Conservation (phyloP, 768 basidiomycete species). For the Kwoniella mangroviensis region DNA sequence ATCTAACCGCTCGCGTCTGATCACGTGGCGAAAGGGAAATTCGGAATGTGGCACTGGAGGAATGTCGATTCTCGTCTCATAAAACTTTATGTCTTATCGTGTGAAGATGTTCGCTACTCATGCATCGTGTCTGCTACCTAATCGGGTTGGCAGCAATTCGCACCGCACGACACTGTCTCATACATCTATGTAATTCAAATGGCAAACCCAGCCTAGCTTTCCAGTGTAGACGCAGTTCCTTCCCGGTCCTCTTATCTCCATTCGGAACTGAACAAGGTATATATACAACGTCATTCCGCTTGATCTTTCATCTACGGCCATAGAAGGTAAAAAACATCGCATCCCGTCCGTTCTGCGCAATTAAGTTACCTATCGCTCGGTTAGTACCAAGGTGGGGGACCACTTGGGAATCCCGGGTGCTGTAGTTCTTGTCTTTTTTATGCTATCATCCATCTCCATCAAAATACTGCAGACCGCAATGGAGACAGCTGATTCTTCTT, state of each 20-base stretch:
- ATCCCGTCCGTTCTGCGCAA: slow-evolving; percentile 4
- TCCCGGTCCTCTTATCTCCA: neutral
- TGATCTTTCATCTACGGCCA: slow-evolving; percentile 7
- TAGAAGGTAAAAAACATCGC: slow-evolving; percentile 6
- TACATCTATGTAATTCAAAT: neutral
- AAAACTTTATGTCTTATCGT: too few species aligned
- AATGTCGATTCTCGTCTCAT: neutral
- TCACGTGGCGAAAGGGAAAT: neutral
- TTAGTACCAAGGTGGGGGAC: slow-evolving; percentile 17
- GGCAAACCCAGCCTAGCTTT: too few species aligned
- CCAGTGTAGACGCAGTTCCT: neutral
- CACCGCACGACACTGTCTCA: too few species aligned
- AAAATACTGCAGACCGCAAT: too few species aligned
- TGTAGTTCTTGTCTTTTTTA: slow-evolving; percentile 9
- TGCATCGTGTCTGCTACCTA: neutral
- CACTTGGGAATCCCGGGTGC: slow-evolving; percentile 14
- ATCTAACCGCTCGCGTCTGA: neutral
- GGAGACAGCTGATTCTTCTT: too few species aligned
- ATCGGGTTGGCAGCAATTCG: neutral
- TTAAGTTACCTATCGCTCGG: slow-evolving; percentile 9
- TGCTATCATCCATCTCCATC: too few species aligned
- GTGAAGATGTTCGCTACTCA: neutral
- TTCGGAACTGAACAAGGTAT: neutral
- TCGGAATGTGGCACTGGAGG: neutral
- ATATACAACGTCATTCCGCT: neutral